Evolutionary conservation across 2,329 filamentous ascomycete species (phyloP).

Genomic region (Chaetomium sp.): DNA sequence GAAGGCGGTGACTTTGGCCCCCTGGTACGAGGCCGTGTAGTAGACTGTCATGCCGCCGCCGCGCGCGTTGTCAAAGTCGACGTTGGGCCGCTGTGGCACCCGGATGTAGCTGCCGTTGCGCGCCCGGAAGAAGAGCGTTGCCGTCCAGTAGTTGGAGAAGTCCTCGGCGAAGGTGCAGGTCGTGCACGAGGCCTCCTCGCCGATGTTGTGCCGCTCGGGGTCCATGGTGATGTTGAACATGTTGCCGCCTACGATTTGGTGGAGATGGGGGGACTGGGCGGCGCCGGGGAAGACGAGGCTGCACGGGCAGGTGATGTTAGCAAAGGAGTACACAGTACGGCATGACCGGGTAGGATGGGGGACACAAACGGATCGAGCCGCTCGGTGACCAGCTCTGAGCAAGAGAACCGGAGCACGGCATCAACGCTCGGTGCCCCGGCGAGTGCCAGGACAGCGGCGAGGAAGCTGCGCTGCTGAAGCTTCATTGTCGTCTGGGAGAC

Average conservation of each 20-base stretch:
- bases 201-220: constrained; percentile 26
- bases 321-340: neutral
- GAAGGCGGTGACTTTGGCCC: constrained; percentile 24
- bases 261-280: constrained; percentile 27
- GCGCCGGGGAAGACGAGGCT: constrained; percentile 29
- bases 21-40: constrained; percentile 23
- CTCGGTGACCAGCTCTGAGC: constrained; percentile 31
- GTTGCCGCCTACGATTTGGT: constrained; percentile 30
- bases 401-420: constrained; percentile 29
- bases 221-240: constrained; percentile 32
- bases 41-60: constrained; percentile 30
- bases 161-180: constrained; percentile 30
- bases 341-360: neutral
- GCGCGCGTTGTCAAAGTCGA: constrained; percentile 26
- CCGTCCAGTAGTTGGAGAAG: constrained; percentile 31
- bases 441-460: constrained; percentile 22
- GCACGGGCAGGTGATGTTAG: neutral
- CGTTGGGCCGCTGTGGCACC: constrained; percentile 26
- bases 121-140: constrained; percentile 29
- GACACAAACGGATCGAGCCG: constrained; percentile 28
- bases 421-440: constrained; percentile 23
- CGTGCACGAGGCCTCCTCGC: constrained; percentile 28
- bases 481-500: constrained; percentile 16
- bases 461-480: constrained; percentile 20
- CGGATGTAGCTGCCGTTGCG: constrained; percentile 29